phyloP scores from a whole-genome alignment of 2,329 filamentous ascomycete genomes.

The Amauroascus verrucosus region DNA sequence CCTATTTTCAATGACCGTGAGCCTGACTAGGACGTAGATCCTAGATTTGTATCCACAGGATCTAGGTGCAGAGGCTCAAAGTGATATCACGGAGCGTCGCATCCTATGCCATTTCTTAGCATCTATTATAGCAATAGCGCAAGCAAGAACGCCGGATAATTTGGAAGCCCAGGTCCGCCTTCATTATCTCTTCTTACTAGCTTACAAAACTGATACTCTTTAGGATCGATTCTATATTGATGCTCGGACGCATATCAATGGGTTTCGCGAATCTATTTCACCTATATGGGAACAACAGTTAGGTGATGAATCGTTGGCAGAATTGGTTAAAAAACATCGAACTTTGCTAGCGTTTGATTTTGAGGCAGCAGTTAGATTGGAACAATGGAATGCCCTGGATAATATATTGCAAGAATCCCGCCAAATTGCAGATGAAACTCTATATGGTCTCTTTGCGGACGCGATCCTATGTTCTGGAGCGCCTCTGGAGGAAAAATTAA shows the following conservation, averaged over 20 bases:
- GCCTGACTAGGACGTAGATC: constrained; percentile 35
- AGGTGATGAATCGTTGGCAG: constrained; percentile 35
- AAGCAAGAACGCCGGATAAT: constrained; percentile 40
- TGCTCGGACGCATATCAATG: constrained; percentile 50
- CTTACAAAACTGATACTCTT: neutral
- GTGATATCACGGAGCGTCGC: constrained; percentile 48
- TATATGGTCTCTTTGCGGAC: constrained; percentile 57
- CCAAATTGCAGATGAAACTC: constrained; percentile 28
- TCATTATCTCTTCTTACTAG: neutral
- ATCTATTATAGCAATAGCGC: constrained; percentile 35
- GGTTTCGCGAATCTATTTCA: constrained; percentile 45
- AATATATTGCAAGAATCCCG: constrained; percentile 45
- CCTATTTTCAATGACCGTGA: neutral
- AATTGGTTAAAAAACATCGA: constrained; percentile 53
- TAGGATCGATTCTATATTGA: constrained; percentile 52
- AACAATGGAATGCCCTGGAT: constrained; percentile 56
- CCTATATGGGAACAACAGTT: constrained; percentile 34
- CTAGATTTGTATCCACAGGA: constrained; percentile 30
- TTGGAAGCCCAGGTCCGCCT: constrained; percentile 30
- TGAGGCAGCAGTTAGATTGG: constrained; percentile 59
- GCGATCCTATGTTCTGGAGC: constrained; percentile 47
- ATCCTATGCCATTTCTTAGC: constrained; percentile 63
- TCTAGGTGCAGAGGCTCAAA: constrained; percentile 18
- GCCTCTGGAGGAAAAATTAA: constrained; percentile 26
- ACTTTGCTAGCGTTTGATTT: constrained; percentile 67